These are phyloP conservation scores for Lasiodiplodia sp. DNA, from an alignment of 2,329 filamentous ascomycete genomes.

Conservation along the genomic window DNA sequence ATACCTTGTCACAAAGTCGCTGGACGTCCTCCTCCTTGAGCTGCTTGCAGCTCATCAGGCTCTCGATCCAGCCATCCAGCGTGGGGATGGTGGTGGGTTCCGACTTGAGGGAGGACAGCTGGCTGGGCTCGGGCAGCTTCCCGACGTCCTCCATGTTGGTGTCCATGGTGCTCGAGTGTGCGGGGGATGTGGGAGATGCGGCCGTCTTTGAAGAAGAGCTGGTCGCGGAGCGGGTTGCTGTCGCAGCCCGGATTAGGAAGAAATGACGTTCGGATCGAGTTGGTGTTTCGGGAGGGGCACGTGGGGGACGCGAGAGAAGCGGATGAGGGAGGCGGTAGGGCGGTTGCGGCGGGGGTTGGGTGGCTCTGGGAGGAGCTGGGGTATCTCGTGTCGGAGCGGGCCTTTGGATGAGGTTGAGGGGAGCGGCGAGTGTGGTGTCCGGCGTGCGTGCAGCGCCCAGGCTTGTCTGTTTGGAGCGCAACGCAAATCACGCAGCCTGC, in stretches of 20 bases:
- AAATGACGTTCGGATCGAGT: conserved; percentile 44
- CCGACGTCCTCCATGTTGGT: conserved; percentile 97
- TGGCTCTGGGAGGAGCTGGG: conserved; percentile 19
- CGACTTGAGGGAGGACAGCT: conserved; percentile 69
- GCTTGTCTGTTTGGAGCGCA: conserved; percentile 24
- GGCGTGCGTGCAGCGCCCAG: conserved; percentile 22
- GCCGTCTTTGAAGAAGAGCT: conserved; percentile 33
- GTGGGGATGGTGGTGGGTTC: conserved; percentile 92
- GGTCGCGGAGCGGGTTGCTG: conserved; percentile 44
- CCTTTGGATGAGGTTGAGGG: conserved; percentile 25
- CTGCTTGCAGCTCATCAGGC: conserved; percentile 98
- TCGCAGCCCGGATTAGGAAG: conserved; percentile 44
- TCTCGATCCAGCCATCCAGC: conserved; percentile 98
- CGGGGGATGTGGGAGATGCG: conserved; percentile 40
- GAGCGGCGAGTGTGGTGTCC: conserved; percentile 24
- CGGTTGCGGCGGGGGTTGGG: neutral
- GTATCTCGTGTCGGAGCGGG: conserved; percentile 28
- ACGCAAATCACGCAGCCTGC: conserved; percentile 26
- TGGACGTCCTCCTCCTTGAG: conserved; percentile 93
- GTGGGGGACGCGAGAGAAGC: conserved; percentile 19
- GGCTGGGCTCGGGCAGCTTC: conserved; percentile 79
- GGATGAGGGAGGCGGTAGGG: neutral
- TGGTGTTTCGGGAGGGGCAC: conserved; percentile 34
- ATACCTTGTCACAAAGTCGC: conserved; percentile 95
- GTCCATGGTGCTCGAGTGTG: conserved; percentile 71